These are phyloP conservation scores for Malassezia arunalokei DNA, from an alignment of 1,284 basidiomycete genomes.

Conservation along the genomic window DNA sequence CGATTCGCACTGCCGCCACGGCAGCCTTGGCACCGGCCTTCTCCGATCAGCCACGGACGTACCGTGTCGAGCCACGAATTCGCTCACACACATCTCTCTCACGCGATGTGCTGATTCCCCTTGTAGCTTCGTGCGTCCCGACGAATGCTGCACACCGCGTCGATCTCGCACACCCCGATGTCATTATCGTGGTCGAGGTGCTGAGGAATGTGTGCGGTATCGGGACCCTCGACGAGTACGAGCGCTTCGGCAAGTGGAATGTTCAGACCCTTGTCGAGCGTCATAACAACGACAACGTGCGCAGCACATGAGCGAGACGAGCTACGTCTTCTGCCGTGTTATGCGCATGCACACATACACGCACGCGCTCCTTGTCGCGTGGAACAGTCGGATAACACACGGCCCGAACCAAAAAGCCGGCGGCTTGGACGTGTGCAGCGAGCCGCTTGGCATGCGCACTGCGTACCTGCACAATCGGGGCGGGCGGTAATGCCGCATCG, in stretches of 20 bases:
- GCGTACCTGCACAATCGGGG: slow-evolving; percentile 74
- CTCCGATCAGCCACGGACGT: slow-evolving; percentile 6
- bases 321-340: slow-evolving; percentile 60
- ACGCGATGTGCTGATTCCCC: slow-evolving; percentile 25
- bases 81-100: slow-evolving; percentile 26
- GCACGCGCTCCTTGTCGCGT: slow-evolving; percentile 64
- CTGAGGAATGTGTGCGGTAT: slow-evolving; percentile 32
- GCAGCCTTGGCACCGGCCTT: neutral
- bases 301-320: slow-evolving; percentile 23
- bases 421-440: slow-evolving; percentile 55
- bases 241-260: slow-evolving; percentile 26
- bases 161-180: slow-evolving; percentile 23
- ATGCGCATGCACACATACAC: slow-evolving; percentile 68
- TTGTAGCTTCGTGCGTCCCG: slow-evolving; percentile 24
- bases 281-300: neutral
- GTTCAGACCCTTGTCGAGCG: slow-evolving; percentile 19
- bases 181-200: slow-evolving; percentile 32
- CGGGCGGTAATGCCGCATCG: slow-evolving; percentile 21
- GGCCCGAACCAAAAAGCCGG: slow-evolving; percentile 61
- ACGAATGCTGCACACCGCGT: slow-evolving; percentile 18
- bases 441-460: slow-evolving; percentile 62
- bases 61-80: slow-evolving; percentile 36
- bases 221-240: slow-evolving; percentile 22
- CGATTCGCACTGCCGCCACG: slow-evolving; percentile 5
- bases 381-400: slow-evolving; percentile 66